Conservation (phyloP, 2,329 filamentous ascomycete species). For the Penicillium aurantiogriseum region DNA sequence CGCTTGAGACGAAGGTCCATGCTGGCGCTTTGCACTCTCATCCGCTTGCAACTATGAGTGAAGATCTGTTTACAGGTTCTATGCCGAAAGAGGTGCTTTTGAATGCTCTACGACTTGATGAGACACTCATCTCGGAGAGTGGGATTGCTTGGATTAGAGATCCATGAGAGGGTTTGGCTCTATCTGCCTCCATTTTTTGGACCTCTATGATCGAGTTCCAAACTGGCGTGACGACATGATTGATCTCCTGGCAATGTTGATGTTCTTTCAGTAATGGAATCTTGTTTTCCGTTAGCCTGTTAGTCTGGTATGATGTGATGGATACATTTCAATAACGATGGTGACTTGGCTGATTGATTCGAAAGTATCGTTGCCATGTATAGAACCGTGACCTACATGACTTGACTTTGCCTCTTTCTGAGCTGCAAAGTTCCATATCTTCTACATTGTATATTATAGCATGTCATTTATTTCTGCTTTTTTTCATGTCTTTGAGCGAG, state of each 20-base stretch:
- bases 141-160: slow-evolving; percentile 32
- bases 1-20: slow-evolving; percentile 43
- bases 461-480: not conserved
- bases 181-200: no score
- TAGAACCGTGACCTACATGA: not conserved
- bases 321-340: not conserved
- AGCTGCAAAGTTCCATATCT: not conserved
- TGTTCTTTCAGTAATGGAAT: not conserved
- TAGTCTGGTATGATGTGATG: not conserved
- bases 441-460: slow-evolving; percentile 1
- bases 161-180: slow-evolving; percentile 5
- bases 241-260: not conserved
- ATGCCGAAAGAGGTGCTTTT: slow-evolving; percentile 30
- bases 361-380: not conserved
- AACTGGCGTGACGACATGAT: not conserved
- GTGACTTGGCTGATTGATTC: not conserved
- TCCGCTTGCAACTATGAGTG: slow-evolving; percentile 23
- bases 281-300: not conserved
- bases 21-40: slow-evolving; percentile 15
- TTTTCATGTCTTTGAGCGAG: not conserved
- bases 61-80: slow-evolving; percentile 47
- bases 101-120: slow-evolving; percentile 32
- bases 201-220: not conserved
- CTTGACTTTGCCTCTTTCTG: not conserved
- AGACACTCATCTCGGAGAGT: slow-evolving; percentile 23